phyloP scores from a whole-genome alignment of 2,329 filamentous ascomycete genomes.

The Davidsoniella neocaledoniae region DNA sequence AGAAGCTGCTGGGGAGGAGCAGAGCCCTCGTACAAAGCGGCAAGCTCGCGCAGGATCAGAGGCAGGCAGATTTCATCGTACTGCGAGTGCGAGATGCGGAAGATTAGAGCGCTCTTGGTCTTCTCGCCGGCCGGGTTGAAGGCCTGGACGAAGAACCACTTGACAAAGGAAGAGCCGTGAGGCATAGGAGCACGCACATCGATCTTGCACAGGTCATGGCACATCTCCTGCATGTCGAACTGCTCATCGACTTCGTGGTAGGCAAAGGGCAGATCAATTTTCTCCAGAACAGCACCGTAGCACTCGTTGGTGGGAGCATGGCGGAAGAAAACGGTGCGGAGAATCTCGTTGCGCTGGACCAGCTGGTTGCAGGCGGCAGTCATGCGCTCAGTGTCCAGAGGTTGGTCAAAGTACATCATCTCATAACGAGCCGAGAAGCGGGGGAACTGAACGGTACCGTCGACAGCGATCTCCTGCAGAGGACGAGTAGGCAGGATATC shows the following conservation, averaged over 20 bases:
- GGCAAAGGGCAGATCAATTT: constrained; percentile 33
- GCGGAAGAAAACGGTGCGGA: constrained; percentile 48
- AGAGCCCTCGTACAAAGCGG: constrained; percentile 24
- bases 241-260: constrained; percentile 33
- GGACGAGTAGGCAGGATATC: constrained; percentile 43
- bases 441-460: constrained; percentile 37
- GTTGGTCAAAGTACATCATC: constrained; percentile 41
- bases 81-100: constrained; percentile 51
- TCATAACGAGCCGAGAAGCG: constrained; percentile 48
- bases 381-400: constrained; percentile 31
- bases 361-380: constrained; percentile 35
- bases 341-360: constrained; percentile 43
- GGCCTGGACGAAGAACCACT: constrained; percentile 35
- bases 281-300: constrained; percentile 40
- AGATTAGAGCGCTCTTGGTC: constrained; percentile 28
- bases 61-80: constrained; percentile 54
- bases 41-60: constrained; percentile 42
- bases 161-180: constrained; percentile 42
- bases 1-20: constrained; percentile 15
- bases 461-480: constrained; percentile 41
- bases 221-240: constrained; percentile 31
- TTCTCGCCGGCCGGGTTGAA: constrained; percentile 14
- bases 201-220: constrained; percentile 33
- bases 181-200: constrained; percentile 40
- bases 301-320: constrained; percentile 20